These are phyloP conservation scores for Beta macrorhiza DNA, from an alignment of 179 eudicot genomes.

Conservation along the genomic window DNA sequence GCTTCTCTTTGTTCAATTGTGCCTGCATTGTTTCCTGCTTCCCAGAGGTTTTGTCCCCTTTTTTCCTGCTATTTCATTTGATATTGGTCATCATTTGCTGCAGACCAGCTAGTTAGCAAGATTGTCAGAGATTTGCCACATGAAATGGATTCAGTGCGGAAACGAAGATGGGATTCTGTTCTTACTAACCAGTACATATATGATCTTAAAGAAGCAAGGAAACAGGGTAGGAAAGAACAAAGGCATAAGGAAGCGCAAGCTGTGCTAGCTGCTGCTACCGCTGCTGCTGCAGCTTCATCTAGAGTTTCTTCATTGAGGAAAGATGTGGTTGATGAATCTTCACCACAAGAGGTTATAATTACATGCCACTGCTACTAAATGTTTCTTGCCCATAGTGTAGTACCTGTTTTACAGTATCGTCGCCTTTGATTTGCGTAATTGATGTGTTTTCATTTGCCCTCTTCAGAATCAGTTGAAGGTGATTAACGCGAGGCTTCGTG, in stretches of 20 bases:
- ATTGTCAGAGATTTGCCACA: conserved; percentile 62
- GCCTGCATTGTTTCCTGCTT: background rate
- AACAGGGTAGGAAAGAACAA: conserved; percentile 91
- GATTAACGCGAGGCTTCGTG: conserved; percentile 45
- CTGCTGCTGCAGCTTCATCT: conserved; percentile 95
- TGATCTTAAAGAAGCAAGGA: conserved; percentile 86
- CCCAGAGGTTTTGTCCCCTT: background rate
- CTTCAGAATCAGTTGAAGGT: conserved; percentile 51
- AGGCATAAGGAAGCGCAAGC: conserved; percentile 96
- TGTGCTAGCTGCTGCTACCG: conserved; percentile 95
- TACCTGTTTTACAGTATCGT: conserved; percentile 1
- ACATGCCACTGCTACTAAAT: background rate
- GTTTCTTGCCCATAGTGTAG: background rate
- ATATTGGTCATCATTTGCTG: conserved; percentile 21
- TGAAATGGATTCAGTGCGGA: conserved; percentile 62
- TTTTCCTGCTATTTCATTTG: background rate
- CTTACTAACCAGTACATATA: conserved; percentile 67
- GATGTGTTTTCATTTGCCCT: conserved; percentile 6
- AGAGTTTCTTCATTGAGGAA: conserved; percentile 83
- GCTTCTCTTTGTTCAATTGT: background rate
- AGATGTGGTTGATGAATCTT: conserved; percentile 67
- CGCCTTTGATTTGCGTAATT: background rate
- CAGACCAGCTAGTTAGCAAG: conserved; percentile 75
- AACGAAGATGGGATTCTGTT: conserved; percentile 86
- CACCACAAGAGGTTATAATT: conserved; percentile 56